Base-by-base conservation (phyloP, 192 early-diverging fungal species). In the Spizellomyces punctatus region DNA sequence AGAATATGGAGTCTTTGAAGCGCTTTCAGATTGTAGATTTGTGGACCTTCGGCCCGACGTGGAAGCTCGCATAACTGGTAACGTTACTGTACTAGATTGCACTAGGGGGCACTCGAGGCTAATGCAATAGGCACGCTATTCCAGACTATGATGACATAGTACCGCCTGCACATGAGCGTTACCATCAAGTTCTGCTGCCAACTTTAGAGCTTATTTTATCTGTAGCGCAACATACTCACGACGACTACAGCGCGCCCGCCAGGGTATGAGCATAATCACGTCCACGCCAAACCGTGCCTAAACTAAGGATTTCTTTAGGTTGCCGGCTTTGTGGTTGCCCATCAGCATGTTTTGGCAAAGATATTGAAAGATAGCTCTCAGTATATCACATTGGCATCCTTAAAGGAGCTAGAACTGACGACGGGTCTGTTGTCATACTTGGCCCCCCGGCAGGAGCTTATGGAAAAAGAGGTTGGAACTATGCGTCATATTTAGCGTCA, bases 1-100 rank as follows among this genome's bases (percentile, higher is more conserved):
- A 19, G 91, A 94, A 44, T 86, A 86, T 76, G 92, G 92, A 10
- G 76, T 95, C 19, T 74, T 96, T 17, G 95, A 96, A 49, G 82
- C 83, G 44, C 81, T 98, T 46, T 76, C 84, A 7, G 87, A 91
- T 62, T 89, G 88, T 71, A 72, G 82, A n/a, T 91, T 92, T 73
- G 52, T 95, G 16, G 88, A 93, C 59, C 75, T 86, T 46, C 70
- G 81, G 12, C 93, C 93, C 19, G 86, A 88, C 64, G 46, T 71
- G 71, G 75, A 83, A 77, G 17, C 73, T 76, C 19, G 76, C 71
- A 9, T 68, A 64, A 70, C 62, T 55, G 74, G 76, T 81, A 62
- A 8, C 68, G 21, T 43, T 41, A 41, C 27, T 43, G 9, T 6
- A 12, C 19, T 69, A 9, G 45, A 22, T 8, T 19, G 55, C 49